Base-by-base conservation (phyloP, 2,329 filamentous ascomycete genomes). In the Dactylellina leptospora region DNA sequence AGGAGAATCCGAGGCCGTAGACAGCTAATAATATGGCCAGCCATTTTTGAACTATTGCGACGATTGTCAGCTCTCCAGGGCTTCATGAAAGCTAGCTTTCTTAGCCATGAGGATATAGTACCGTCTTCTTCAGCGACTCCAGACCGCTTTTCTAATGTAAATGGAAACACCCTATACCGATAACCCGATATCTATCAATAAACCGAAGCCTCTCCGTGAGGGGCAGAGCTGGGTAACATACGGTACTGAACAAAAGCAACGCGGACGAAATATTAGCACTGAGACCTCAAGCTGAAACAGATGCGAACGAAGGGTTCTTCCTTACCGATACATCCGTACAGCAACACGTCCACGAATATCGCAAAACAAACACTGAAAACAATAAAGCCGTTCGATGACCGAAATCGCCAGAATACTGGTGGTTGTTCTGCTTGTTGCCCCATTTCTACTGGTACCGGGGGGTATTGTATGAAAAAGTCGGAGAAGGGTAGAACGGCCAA, bases 281-380 rank as follows among this genome's bases (percentile, higher is more conserved):
- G 18, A 2, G 10, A 20, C 18, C 28, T 18, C 11, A 30, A 61
- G 30, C n/a, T 27, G 20, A n/a, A 23, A 23, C n/a, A 10, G 10
- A 53, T 16, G 30, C 16, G 16, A 36, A 30, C 6, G 16, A 8
- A 16, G 30, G 33, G 5, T 13, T 28, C 6, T 53, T 33, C 5
- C 28, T 60, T 42, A 72, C 68, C 68, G 30, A 72, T 72, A 13
- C 68, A 72, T n/a, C 68, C 68, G 51, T 72, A 72, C 13, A 72
- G 59, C 59, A 72, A 22, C 23, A 72, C 68, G n/a, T 72, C 68
- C 44, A 72, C 68, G 42, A 72, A 72, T 18, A 72, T 72, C 10
- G 68, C 68, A 59, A 72, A 72, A 44, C 59, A 72, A 33, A 72
- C 68, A 40, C 68, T 72, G 11, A 72, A 72, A 36, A 72, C 59